Conservation (phyloP, 169 alveolate species). For the Eimeria necatrix region DNA sequence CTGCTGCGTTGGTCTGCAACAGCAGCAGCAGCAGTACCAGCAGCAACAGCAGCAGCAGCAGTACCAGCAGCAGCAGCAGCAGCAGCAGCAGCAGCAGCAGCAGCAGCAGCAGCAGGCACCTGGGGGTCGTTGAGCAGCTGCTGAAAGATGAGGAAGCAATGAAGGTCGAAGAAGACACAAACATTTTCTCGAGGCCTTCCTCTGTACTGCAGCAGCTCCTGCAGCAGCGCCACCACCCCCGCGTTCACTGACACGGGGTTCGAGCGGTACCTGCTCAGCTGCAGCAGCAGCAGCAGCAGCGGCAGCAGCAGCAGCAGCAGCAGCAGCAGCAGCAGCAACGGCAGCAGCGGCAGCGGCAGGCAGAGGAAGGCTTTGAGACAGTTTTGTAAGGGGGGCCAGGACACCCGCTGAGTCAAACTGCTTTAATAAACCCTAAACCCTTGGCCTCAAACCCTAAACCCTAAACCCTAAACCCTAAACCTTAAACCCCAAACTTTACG, state of each 20-base stretch:
- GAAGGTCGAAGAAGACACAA: constrained; percentile 46
- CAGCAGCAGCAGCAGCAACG: neutral
- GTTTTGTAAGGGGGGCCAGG: too few relatives aligned
- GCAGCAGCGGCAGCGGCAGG: constrained; percentile 19
- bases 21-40: too few relatives aligned
- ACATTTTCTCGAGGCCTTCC: constrained; percentile 37
- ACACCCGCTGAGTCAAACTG: too few relatives aligned
- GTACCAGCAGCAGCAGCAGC: neutral
- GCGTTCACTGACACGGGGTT: constrained; percentile 64
- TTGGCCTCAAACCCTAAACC: too few relatives aligned
- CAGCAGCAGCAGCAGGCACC: neutral
- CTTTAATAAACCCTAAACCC: too few relatives aligned
- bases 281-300: neutral
- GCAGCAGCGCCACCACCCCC: constrained; percentile 46
- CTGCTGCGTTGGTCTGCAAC: too few relatives aligned
- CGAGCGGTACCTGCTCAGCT: constrained; percentile 53
- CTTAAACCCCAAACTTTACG: neutral
- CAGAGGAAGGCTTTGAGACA: too few relatives aligned
- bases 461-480: too few relatives aligned
- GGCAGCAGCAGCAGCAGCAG: neutral
- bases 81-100: neutral
- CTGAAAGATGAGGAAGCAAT: constrained; percentile 55
- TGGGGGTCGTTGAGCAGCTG: constrained; percentile 36
- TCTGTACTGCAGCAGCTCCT: constrained; percentile 45
- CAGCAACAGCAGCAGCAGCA: too few relatives aligned